A percentile compares a stretch with the other conserved stretches of the same genome.
phyloP scores from a whole-genome alignment of 495 filamentous ascomycete genomes.

The Aspergillus cavernicola region DNA sequence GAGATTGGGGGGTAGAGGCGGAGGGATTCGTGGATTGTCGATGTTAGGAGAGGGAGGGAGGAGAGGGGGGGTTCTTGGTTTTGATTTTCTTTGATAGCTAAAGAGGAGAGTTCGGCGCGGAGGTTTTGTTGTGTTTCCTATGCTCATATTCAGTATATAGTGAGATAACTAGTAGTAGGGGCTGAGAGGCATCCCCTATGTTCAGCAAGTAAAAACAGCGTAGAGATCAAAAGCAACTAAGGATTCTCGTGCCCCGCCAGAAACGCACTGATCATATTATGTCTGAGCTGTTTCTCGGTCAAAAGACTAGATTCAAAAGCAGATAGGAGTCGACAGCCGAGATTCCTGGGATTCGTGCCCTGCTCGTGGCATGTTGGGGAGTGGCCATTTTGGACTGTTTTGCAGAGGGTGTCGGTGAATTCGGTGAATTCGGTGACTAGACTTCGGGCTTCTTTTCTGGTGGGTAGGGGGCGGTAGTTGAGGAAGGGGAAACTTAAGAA shows the following conservation, averaged over 20 bases:
- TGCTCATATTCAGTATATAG: no score
- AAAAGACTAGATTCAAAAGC: conserved; percentile 3
- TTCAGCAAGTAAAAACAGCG: no score
- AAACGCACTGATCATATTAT: no score
- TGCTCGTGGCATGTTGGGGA: not conserved
- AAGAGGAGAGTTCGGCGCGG: no score
- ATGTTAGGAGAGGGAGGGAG: conserved; percentile 23
- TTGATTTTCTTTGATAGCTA: no score
- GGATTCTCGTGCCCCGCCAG: no score
- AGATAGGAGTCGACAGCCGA: conserved; percentile 4
- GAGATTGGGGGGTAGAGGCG: conserved; percentile 35
- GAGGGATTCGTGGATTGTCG: conserved; percentile 26
- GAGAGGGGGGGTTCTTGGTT: no score
- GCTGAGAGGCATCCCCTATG: no score
- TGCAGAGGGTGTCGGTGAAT: conserved; percentile 3
- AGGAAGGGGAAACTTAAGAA: conserved; percentile 36
- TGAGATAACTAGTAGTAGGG: no score
- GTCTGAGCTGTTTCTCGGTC: no score
- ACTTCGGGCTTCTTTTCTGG: not conserved
- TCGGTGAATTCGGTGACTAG: conserved; percentile 7
- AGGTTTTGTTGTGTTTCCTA: no score
- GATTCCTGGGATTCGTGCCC: not conserved
- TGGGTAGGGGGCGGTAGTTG: conserved; percentile 16
- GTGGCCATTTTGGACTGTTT: not conserved
- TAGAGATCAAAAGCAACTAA: no score